Evolutionary conservation across 345 rosid species (phyloP).

Genomic region (Brassica incana): DNA sequence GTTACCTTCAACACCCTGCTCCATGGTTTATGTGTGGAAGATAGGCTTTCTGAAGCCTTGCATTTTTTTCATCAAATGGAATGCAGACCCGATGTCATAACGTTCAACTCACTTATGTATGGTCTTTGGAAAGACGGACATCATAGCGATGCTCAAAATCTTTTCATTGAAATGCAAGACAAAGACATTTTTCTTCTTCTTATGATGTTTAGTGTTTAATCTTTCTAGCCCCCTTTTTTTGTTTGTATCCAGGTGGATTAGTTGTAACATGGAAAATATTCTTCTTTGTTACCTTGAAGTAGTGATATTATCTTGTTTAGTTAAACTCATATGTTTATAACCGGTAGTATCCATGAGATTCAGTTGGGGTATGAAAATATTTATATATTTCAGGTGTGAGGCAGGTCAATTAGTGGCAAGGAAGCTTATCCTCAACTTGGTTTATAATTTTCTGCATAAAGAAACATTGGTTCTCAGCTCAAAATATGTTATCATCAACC

Average conservation of each 20-base stretch:
- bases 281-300: not conserved
- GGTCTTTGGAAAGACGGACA: conserved; percentile 1
- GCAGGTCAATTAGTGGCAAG: not conserved
- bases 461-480: not conserved
- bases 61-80: not conserved
- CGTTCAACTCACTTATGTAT: not conserved
- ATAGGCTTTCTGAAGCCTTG: not conserved
- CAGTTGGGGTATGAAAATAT: not conserved
- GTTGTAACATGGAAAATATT: not conserved
- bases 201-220: not conserved
- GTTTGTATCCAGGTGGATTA: not conserved
- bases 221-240: not conserved
- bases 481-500: not conserved
- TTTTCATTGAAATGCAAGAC: not conserved
- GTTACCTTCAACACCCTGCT: not conserved
- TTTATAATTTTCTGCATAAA: not conserved
- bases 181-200: not conserved
- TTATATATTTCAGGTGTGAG: not conserved
- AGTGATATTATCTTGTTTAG: not conserved
- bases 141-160: not conserved
- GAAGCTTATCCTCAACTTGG: not conserved
- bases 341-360: not conserved
- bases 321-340: not conserved
- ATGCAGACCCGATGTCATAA: not conserved
- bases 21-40: not conserved